Percentiles rank a stretch among this genome's conserved stretches.
Evolutionary conservation across 2,329 filamentous ascomycete species (phyloP).

Genomic region (Colletotrichum karsti): DNA sequence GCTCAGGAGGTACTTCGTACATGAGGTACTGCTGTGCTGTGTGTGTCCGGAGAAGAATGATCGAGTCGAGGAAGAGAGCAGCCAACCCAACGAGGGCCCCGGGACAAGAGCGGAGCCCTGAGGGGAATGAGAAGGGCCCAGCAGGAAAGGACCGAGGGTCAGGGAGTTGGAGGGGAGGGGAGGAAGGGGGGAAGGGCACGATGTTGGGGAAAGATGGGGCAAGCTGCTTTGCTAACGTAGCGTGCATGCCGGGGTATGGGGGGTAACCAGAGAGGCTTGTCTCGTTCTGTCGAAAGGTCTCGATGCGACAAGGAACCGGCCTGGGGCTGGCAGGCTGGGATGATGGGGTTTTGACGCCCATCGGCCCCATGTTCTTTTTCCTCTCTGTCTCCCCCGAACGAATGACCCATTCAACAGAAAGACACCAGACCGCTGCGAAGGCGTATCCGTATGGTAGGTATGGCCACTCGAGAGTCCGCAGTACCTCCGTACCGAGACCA

Average conservation of each 20-base stretch:
- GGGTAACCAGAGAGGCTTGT: constrained; percentile 10
- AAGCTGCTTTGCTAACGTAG: constrained; percentile 16
- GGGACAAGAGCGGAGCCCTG: not conserved
- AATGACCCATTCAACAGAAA: not conserved
- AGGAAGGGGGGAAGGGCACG: not conserved
- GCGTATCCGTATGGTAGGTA: not conserved
- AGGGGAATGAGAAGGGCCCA: constrained; percentile 18
- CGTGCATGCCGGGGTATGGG: constrained; percentile 22
- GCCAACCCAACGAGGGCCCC: not conserved
- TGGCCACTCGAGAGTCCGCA: not conserved
- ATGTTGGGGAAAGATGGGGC: constrained; percentile 31
- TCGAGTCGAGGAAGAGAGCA: not conserved
- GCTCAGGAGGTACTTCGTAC: not conserved
- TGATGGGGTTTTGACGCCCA: constrained; percentile 3
- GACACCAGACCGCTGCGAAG: not conserved
- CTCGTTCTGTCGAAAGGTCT: constrained; percentile 21
- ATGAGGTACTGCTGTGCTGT: not conserved
- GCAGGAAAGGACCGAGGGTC: constrained; percentile 11
- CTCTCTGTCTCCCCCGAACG: not conserved
- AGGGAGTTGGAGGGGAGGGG: not conserved
- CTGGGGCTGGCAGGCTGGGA: constrained; percentile 12
- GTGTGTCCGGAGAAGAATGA: not conserved
- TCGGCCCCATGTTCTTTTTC: not conserved
- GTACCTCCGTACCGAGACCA: no score
- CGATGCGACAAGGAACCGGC: constrained; percentile 13